Percentiles rank a stretch among this genome's conserved stretches.
These are phyloP conservation scores for Trichaptum fuscoviolaceum DNA, from an alignment of 768 basidiomycete genomes.

Conservation along the genomic window DNA sequence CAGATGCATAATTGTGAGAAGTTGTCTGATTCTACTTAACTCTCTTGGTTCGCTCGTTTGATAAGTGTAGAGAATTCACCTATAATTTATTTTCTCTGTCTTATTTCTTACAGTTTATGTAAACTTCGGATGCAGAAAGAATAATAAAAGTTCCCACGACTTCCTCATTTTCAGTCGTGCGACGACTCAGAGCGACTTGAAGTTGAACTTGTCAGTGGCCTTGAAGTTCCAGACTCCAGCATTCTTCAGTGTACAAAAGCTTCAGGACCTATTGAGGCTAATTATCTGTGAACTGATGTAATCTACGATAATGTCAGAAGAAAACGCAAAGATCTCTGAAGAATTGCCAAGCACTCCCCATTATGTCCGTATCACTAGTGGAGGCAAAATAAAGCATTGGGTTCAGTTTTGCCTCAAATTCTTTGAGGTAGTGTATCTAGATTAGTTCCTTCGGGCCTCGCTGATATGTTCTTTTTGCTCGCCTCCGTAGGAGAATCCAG, in stretches of 20 bases:
- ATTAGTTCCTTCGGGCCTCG: slow-evolving; percentile 2
- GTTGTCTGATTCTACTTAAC: not conserved
- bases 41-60: too few species aligned
- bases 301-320: not conserved
- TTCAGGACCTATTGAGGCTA: too few species aligned
- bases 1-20: slow-evolving; percentile 54
- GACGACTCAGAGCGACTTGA: too few species aligned
- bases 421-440: slow-evolving; percentile 38
- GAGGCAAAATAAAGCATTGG: slow-evolving; percentile 50
- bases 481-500: slow-evolving; percentile 38
- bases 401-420: slow-evolving; percentile 49
- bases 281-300: not conserved
- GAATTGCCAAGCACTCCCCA: slow-evolving; percentile 15
- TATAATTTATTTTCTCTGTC: not conserved
- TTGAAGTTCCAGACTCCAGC: not conserved
- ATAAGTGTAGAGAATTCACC: not conserved
- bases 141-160: too few species aligned
- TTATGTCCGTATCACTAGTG: slow-evolving; percentile 47
- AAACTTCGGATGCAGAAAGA: too few species aligned
- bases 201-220: not conserved
- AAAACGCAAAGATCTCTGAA: not conserved
- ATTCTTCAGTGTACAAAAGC: too few species aligned
- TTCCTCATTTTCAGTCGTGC: too few species aligned
- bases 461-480: slow-evolving; percentile 1
- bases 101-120: not conserved